A percentile compares a stretch with the other conserved stretches of the same genome.
phyloP scores from a whole-genome alignment of 768 basidiomycete species.

The Boletus rufocinnamomeus region DNA sequence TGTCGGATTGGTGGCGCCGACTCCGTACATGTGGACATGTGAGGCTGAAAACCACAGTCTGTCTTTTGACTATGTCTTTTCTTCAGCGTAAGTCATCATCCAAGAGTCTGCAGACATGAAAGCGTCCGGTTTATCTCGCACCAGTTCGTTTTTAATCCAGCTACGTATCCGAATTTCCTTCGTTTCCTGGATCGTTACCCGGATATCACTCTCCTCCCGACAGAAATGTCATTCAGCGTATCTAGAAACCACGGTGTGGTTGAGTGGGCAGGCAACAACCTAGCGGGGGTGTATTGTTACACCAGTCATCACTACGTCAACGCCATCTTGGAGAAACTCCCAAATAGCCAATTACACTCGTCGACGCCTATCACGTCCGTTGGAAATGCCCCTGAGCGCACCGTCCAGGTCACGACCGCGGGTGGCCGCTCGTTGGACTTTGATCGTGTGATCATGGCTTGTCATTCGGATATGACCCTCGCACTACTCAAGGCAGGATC shows the following conservation, averaged over 20 bases:
- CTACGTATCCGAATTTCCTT: conserved; percentile 78
- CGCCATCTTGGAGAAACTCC: conserved; percentile 56
- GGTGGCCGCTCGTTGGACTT: conserved; percentile 48
- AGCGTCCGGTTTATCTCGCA: not conserved
- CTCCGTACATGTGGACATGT: conserved; percentile 74
- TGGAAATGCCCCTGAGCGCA: conserved; percentile 28
- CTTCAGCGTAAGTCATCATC: conserved; percentile 44
- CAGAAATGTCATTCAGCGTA: conserved; percentile 79
- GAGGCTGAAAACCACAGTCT: conserved; percentile 31
- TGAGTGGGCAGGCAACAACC: conserved; percentile 75
- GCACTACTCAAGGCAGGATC: conserved; percentile 41
- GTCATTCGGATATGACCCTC: conserved; percentile 68
- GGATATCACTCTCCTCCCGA: conserved; percentile 51
- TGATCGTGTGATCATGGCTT: conserved; percentile 75
- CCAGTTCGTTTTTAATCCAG: conserved; percentile 76
- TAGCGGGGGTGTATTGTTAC: conserved; percentile 59
- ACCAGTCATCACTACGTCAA: conserved; percentile 66
- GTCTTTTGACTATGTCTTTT: not conserved
- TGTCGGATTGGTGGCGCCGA: conserved; percentile 45
- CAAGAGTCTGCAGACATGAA: not conserved
- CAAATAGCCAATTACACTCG: conserved; percentile 55
- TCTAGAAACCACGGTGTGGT: conserved; percentile 61
- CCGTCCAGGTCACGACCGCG: conserved; percentile 48
- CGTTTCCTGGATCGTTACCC: conserved; percentile 58
- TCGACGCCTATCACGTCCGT: conserved; percentile 56